A percentile compares a stretch with the other conserved stretches of the same genome.
Conservation (phyloP, 345 rosid species). For the Trapa bicornis region DNA sequence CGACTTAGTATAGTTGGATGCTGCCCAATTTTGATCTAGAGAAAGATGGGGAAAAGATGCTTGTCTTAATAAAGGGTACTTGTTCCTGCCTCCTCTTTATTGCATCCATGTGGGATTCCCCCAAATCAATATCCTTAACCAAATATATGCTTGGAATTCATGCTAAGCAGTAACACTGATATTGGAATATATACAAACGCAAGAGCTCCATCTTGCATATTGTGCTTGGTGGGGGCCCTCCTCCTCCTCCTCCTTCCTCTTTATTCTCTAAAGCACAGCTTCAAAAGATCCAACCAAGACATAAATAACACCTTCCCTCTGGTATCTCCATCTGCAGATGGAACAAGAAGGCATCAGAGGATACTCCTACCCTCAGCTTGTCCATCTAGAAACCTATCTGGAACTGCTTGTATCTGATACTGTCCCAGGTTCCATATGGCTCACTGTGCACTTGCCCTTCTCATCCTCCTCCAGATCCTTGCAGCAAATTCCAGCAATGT, state of each 20-base stretch:
- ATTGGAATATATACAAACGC: slow-evolving; percentile 22
- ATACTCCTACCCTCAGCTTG: background rate
- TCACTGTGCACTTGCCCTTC: slow-evolving; percentile 32
- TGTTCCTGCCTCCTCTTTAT: slow-evolving; percentile 27
- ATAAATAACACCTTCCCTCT: background rate
- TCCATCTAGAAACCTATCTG: slow-evolving; percentile 6
- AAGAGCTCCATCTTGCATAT: slow-evolving; percentile 25
- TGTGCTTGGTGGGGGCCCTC: slow-evolving; percentile 36
- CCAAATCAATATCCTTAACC: slow-evolving; percentile 41
- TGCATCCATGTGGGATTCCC: slow-evolving; percentile 60
- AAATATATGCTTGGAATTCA: slow-evolving; percentile 35
- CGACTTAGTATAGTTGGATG: background rate
- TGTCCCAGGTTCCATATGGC: slow-evolving; percentile 30
- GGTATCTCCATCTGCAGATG: background rate
- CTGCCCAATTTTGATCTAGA: slow-evolving; percentile 1
- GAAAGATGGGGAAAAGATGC: slow-evolving; percentile 38
- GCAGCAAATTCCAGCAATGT: slow-evolving; percentile 27
- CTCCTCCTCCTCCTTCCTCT: background rate
- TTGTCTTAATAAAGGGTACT: slow-evolving; percentile 50
- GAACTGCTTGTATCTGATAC: background rate
- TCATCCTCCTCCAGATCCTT: slow-evolving; percentile 42
- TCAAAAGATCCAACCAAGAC: slow-evolving; percentile 32
- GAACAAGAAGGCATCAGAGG: background rate
- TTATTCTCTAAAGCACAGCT: slow-evolving; percentile 37
- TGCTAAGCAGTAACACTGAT: slow-evolving; percentile 21